Evolutionary conservation across 2,329 filamentous ascomycete species (phyloP).

Genomic region (Tolypocladium tropicale): DNA sequence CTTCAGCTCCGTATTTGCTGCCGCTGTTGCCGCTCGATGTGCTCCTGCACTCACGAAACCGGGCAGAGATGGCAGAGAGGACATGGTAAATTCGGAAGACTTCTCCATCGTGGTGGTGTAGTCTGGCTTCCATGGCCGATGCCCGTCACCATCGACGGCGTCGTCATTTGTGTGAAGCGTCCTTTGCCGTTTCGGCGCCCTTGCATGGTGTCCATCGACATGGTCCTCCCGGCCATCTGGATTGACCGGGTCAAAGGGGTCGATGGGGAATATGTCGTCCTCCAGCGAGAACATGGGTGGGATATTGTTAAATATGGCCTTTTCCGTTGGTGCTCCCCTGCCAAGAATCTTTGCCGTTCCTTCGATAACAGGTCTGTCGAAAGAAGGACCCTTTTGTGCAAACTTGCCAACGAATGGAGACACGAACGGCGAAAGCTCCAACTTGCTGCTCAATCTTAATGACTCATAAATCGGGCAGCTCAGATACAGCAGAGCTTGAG

Average conservation of each 20-base stretch:
- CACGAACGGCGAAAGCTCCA: conserved; percentile 64
- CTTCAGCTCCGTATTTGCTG: conserved; percentile 10
- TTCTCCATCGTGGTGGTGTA: conserved; percentile 54
- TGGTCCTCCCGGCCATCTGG: conserved; percentile 10
- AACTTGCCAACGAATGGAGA: conserved; percentile 33
- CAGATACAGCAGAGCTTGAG: conserved; percentile 75
- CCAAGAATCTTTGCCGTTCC: conserved; percentile 63
- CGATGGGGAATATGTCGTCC: conserved; percentile 59
- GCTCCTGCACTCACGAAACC: conserved; percentile 54
- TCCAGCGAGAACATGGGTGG: conserved; percentile 46
- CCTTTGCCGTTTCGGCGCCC: conserved; percentile 19
- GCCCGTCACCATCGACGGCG: conserved; percentile 12
- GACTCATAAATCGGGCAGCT: conserved; percentile 66
- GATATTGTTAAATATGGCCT: conserved; percentile 41
- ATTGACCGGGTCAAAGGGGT: conserved; percentile 38
- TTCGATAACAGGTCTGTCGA: conserved; percentile 51
- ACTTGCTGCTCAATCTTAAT: conserved; percentile 43
- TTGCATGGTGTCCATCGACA: conserved; percentile 9
- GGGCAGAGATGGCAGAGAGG: conserved; percentile 37
- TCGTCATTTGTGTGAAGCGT: conserved; percentile 8
- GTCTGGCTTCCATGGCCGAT: conserved; percentile 27
- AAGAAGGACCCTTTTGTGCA: conserved; percentile 56
- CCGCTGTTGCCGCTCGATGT: conserved; percentile 33
- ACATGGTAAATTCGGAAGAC: conserved; percentile 47
- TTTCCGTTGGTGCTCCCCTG: conserved; percentile 46